Conservation (phyloP, 2,329 filamentous ascomycete genomes). For the Fonsecaea multimorphosa region DNA sequence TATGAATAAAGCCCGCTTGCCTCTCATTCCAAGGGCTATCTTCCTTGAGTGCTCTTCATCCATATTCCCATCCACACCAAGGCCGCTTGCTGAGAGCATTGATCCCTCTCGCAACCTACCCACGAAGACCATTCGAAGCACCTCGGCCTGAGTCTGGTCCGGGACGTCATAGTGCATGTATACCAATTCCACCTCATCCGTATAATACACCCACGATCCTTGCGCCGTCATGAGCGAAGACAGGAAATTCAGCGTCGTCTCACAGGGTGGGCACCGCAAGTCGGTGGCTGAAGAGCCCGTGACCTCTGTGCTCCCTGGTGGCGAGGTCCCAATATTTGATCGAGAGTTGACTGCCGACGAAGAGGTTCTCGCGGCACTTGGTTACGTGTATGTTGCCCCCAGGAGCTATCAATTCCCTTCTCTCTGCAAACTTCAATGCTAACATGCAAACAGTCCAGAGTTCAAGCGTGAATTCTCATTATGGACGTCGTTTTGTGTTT, state of each 20-base stretch:
- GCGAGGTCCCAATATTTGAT: constrained; percentile 57
- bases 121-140: background rate
- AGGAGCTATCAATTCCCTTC: constrained; percentile 35
- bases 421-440: background rate
- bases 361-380: constrained; percentile 66
- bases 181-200: constrained; percentile 9
- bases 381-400: constrained; percentile 59
- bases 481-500: constrained; percentile 77
- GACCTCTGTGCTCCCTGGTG: constrained; percentile 58
- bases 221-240: constrained; percentile 28
- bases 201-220: constrained; percentile 1
- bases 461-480: constrained; percentile 74
- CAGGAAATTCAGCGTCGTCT: constrained; percentile 30
- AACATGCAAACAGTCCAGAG: constrained; percentile 59
- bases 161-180: constrained; percentile 10
- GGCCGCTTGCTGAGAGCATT: constrained; percentile 3
- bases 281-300: constrained; percentile 58
- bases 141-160: background rate
- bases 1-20: constrained; percentile 17
- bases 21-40: constrained; percentile 1
- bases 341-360: constrained; percentile 61
- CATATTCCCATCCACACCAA: background rate
- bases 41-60: background rate
- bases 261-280: constrained; percentile 37
- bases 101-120: background rate